Base-by-base conservation (phyloP, 192 early-diverging fungal genomes). In the Coemansia nantahalensis region DNA sequence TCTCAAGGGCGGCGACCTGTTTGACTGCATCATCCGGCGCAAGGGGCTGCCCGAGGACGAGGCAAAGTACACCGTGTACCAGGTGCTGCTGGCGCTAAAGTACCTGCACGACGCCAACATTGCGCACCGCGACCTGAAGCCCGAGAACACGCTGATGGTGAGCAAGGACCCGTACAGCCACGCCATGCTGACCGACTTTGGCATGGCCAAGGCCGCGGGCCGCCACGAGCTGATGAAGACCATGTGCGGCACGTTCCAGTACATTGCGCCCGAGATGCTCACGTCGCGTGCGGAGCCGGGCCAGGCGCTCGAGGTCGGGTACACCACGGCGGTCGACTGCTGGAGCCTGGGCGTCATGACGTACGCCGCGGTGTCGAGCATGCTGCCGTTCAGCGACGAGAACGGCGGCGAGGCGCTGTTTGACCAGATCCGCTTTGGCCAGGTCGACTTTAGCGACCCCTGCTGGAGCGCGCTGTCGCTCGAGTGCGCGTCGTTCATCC, bases 161-260 rank as follows among this genome's bases (percentile, higher is more conserved):
- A 53, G 59, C 21, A 69, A 74, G 18, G 39, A 54, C 15, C 63
- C 77, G 14, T 82, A 76, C 49, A 66, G 82, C 31, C 84, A 85
- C 45, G 71, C 92, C 47, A 83, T 90, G 81, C 80, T 95, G 37
- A 84, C 87, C 4, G 92, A 95, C 59, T 95, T 95, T 79, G 92
- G 92, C 12, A 80, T 95, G 73, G 91, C 92, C 38, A 88, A 88
- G 53, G 85, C 88, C 21, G 78, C 86, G 19, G 83, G 78, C n/a
- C 80, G 84, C 34, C 76, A 83, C 32, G 69, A 80, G 54, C 77
- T 86, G 12, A 89, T 94, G 90, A 86, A 77, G 51, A 94, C 92
- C 15, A 89, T 91, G 66, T 94, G 92, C 61, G 92, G 92, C 0
- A 94, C 92, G 8, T 86, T 89, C 37, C 77, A 84, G 52, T 88